Evolutionary conservation across 1,284 basidiomycete genomes (phyloP), one percentile per base, ranked within the genome.

Genomic region (Pisolithus thermaeus): DNA sequence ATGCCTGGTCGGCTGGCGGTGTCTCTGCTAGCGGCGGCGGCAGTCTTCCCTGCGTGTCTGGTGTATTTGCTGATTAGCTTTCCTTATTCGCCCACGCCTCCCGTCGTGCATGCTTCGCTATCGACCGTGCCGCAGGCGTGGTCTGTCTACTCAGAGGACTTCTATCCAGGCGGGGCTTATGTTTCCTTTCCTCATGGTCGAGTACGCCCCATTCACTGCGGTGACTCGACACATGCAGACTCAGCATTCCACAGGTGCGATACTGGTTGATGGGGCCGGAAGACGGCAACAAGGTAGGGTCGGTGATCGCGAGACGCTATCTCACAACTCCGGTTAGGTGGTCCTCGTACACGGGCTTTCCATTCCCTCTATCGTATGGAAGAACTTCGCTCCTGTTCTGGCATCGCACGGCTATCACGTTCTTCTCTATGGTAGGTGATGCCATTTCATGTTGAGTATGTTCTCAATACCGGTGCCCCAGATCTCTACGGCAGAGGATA

Each of bases 401-500:
- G 81, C 78, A 14, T 68, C 74, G 8, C 72, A 69, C 53, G 87
- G 87, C n/a, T 86, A 79, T 70, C 82, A 83, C 50, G 81, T 90
- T 49, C 73, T 90, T 23, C 71, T 88, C 6, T 90, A 87, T 58
- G 87, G 86, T 86, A 48, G 46, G 64, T 58, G 25, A 45, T 45
- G 6, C 22, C 41, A 11, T 42, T 30, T n/a, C 28, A 16, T 1
- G 18, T 43, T 23, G 27, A 23, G 23, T 47, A 23, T 46, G 42
- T 51, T 30, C 32, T 53, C 49, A 61, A 47, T 14, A 2, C 14
- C 23, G 27, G n/a, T 38, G 14, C 25, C 25, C 25, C 56, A 88
- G 87, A 90, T 68, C 71, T 90, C 14, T 90, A 88, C 54, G 88
- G 87, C 14, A 77, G 87, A 35, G 88, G 88, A 8, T 90, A 90